Base-by-base conservation (phyloP, 768 basidiomycete genomes). In the Exsudoporus frostii region DNA sequence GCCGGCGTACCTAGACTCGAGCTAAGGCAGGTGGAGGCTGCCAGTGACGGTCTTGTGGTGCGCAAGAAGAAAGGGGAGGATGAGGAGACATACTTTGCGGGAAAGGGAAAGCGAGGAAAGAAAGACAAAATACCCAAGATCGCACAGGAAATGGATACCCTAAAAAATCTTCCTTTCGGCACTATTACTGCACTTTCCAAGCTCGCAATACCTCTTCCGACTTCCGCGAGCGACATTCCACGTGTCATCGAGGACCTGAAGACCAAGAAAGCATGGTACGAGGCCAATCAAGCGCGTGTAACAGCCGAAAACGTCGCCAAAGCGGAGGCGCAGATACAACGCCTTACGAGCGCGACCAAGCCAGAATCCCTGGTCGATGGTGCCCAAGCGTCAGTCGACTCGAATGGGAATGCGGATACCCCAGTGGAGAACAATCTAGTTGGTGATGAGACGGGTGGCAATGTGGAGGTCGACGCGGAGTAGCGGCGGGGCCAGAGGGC, bases 31-130 rank as follows among this genome's bases (percentile, higher is more conserved):
- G 92, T 98, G 27, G 92, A 94, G 32, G 77, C 73, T 24, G 76
- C 74, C 15, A 71, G 71, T 32, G 85, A 87, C 47, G 91, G 88
- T 33, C 70, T 86, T 53, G 79, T 95, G 24, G 76, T 73, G 20
- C 79, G 86, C 63, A 98, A 96, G 78, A 99, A 99, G 81, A 98
- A 98, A 76, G 88, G 84, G 30, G 88, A 88, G 41, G 89, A 88
- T 25, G 88, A 94, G 41, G 85, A 90, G 50, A 62, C 83, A 5
- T 90, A 92, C 70, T 94, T 92, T 69, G 80, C 84, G 17, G 89
- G 82, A 17, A 92, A 88, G 69, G 78, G 78, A 44, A 77, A 72
- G 45, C 83, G 85, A 67, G 79, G 77, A 49, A 89, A 84, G 71
- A 85, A 84, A 67, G 72, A 74, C 38, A 68, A 64, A 42, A 63